Evolutionary conservation across 768 basidiomycete species (phyloP).

Genomic region (Tephrocybe sp.): DNA sequence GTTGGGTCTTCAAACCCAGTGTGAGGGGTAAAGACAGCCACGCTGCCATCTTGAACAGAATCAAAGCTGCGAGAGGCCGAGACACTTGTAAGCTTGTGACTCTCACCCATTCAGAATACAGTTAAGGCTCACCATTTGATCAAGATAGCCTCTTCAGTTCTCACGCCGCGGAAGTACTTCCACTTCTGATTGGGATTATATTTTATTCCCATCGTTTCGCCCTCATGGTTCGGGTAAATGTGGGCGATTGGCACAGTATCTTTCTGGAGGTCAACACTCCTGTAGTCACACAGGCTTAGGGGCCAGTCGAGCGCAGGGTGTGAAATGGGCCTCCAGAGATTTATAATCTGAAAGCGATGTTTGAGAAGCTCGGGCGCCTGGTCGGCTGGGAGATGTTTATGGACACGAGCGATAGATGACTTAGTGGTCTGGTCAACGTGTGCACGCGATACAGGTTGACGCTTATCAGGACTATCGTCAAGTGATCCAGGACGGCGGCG

Average conservation of each 20-base stretch:
- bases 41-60: slow-evolving; percentile 37
- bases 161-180: slow-evolving; percentile 50
- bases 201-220: slow-evolving; percentile 49
- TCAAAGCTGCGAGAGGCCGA: too few species aligned
- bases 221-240: slow-evolving; percentile 48
- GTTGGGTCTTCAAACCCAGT: slow-evolving; percentile 49
- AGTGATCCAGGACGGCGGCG: slow-evolving; percentile 38
- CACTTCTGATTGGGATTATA: slow-evolving; percentile 49
- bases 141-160: slow-evolving; percentile 47
- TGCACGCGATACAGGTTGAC: slow-evolving; percentile 45
- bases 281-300: slow-evolving; percentile 50
- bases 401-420: slow-evolving; percentile 45
- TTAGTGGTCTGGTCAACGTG: slow-evolving; percentile 55
- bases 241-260: slow-evolving; percentile 49
- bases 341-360: slow-evolving; percentile 57
- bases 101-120: too few species aligned
- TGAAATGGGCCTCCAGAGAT: slow-evolving; percentile 59
- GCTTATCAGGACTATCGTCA: slow-evolving; percentile 35
- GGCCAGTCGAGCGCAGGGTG: slow-evolving; percentile 51
- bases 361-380: slow-evolving; percentile 45
- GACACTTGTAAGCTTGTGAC: too few species aligned
- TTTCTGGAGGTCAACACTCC: slow-evolving; percentile 37
- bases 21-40: slow-evolving; percentile 51
- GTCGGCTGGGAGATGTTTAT: slow-evolving; percentile 46
- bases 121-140: slow-evolving; percentile 53